phyloP scores from a whole-genome alignment of 768 basidiomycete genomes.

The Mycena indigotica region DNA sequence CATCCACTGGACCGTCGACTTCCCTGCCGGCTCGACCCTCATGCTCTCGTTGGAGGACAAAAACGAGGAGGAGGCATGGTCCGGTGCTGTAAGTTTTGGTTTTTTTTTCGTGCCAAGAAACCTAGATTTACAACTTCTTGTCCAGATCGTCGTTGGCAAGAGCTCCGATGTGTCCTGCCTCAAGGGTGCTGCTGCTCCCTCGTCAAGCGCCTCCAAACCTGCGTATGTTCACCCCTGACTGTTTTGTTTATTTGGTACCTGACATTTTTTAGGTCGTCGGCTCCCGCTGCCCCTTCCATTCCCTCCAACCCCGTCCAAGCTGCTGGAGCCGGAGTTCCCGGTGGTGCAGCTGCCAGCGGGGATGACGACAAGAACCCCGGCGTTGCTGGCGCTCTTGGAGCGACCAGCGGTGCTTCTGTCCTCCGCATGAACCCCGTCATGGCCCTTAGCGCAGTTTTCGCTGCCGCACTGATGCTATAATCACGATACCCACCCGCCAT shows the following conservation, averaged over 20 bases:
- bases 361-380: constrained; percentile 23
- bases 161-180: constrained; percentile 45
- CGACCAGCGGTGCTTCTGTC: constrained; percentile 42
- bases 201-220: constrained; percentile 3
- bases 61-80: constrained; percentile 66
- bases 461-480: constrained; percentile 29
- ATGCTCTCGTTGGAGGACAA: constrained; percentile 57
- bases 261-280: not conserved
- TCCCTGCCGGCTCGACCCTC: constrained; percentile 52
- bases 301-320: constrained; percentile 11
- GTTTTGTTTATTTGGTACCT: not conserved
- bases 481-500: constrained; percentile 24
- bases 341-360: constrained; percentile 21
- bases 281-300: not conserved
- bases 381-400: constrained; percentile 42
- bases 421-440: constrained; percentile 46
- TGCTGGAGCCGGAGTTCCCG: constrained; percentile 16
- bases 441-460: constrained; percentile 43
- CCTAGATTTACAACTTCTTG: constrained; percentile 1
- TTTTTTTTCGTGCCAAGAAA: constrained; percentile 12
- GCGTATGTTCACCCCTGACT: constrained; percentile 5
- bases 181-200: constrained; percentile 18
- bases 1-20: constrained; percentile 46
- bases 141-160: constrained; percentile 42
- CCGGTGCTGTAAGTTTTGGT: constrained; percentile 50